Evolutionary conservation across 257 asterid species (phyloP), one percentile per base, ranked within the genome.

Genomic region (Nicotiana knightiana): DNA sequence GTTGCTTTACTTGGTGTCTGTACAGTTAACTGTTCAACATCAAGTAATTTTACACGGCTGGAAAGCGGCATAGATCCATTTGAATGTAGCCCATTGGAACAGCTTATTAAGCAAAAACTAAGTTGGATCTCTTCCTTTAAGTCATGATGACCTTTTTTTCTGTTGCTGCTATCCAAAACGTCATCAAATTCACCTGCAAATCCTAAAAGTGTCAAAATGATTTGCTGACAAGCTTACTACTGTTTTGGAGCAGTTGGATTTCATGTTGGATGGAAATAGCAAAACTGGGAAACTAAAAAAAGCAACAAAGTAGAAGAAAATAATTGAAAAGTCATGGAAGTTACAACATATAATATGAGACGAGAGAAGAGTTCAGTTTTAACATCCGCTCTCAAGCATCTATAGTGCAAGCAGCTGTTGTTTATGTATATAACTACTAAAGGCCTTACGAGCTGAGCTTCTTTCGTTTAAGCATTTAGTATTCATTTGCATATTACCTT

Each of bases 171-270:
- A 71, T 83, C 91, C 85, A 95, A 85, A 79, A 93, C 89, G 82
- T 93, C 98, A 84, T 95, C 99, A 88, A 93, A 93, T 88, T 95
- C 99, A 86, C 99, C 99, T 95, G 91, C 83, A 70, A 53, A 83
- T 81, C 68, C 73, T 53, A 81, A 84, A 83, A 51, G 54, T 80
- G 28, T 51, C 80, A 75, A 51, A 51, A 75, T 15, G 80, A 32
- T 51, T 73, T 75, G 80, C 80, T 75, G 46, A 28, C 15, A 51
- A 46, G 61, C 39, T 24, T 46, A 48, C 48, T 71, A 46, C 79
- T 46, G 61, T 58, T 71, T 12, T 24, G 26, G 79, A 58, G 79
- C 61, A 24, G 79, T 71, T 18, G 79, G 35, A 11, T 51, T 51
- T 71, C 59, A 71, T 71, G 59, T 6, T 6, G 33, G 61, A 71